These are phyloP conservation scores for Jackrogersella minutella DNA, from an alignment of 495 filamentous ascomycete species.

Conservation along the genomic window DNA sequence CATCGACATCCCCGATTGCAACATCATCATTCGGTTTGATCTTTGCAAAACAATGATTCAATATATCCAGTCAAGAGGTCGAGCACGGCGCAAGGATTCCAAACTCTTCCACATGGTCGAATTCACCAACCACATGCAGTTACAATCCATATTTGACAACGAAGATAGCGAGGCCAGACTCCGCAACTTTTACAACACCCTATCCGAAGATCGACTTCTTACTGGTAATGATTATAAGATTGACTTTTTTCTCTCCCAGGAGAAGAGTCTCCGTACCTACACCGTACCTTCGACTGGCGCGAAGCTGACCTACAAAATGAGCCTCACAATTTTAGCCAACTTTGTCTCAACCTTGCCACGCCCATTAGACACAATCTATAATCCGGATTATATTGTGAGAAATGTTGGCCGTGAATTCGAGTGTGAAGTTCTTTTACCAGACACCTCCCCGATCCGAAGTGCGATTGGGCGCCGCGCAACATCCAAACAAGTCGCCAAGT, in stretches of 20 bases:
- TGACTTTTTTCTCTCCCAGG: constrained; percentile 62
- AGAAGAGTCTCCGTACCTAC: constrained; percentile 65
- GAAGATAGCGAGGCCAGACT: constrained; percentile 63
- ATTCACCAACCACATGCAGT: constrained; percentile 67
- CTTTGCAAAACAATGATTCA: constrained; percentile 92
- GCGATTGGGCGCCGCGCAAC: constrained; percentile 66
- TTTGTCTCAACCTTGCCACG: constrained; percentile 67
- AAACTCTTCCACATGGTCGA: constrained; percentile 88
- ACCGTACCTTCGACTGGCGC: constrained; percentile 75
- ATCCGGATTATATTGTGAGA: constrained; percentile 70
- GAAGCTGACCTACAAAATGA: constrained; percentile 79
- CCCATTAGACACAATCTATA: constrained; percentile 60
- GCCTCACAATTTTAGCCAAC: constrained; percentile 67
- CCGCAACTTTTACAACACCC: constrained; percentile 73
- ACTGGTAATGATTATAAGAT: constrained; percentile 66
- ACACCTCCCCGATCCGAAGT: constrained; percentile 73
- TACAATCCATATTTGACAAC: constrained; percentile 64
- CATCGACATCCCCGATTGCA: constrained; percentile 95
- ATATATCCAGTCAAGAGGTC: constrained; percentile 94
- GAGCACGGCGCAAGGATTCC: constrained; percentile 79
- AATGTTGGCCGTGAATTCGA: constrained; percentile 67
- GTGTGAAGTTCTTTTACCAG: constrained; percentile 85
- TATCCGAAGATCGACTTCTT: constrained; percentile 80
- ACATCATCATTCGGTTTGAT: constrained; percentile 87
- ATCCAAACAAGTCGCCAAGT: constrained; percentile 83